Evolutionary conservation across 2,329 filamentous ascomycete species (phyloP), one percentile per base, ranked within the genome.

Genomic region (Triangularia verruculosa): DNA sequence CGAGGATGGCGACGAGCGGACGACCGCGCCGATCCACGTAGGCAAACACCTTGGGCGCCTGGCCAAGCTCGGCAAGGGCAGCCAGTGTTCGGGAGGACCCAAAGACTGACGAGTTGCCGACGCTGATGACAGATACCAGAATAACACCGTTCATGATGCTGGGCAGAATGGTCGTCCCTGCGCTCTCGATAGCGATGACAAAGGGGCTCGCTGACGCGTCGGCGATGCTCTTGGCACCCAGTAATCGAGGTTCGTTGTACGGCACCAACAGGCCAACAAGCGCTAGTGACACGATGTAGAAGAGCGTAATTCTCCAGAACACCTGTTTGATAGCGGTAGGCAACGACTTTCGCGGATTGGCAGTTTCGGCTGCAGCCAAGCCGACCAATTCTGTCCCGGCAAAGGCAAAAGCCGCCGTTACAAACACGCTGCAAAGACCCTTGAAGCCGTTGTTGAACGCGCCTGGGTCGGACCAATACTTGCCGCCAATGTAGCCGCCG

Each of bases 281-380:
- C 59, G 82, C 77, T 13, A 85, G 77, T 34, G 81, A 81, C 2
- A 85, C 74, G 55, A 85, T 74, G 66, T 85, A 85, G 67, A 85
- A 85, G 66, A 84, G 72, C 0, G 80, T 83, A 64, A 85, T 84
- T 68, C 83, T 81, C 82, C 82, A 85, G 64, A 85, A 85, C 30
- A 85, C 91, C 73, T 96, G 92, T 78, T 95, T 96, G 71, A 94
- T 88, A 4, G 93, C 93, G 1, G 86, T 88, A 0, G 93, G 93
- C 1, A 97, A 82, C 0, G 89, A 85, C 72, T 90, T 88, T 62
- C 86, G 82, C 0, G 90, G 90, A 71, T 91, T 91, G 9, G 78
- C 76, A 0, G 89, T 86, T 75, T 93, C 90, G 6, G 89, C 89
- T 0, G 89, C 89, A 2, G 89, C 88, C 2, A 92, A 81, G 69